A percentile compares a stretch with the other conserved stretches of the same genome.
Conservation (phyloP, 2,329 filamentous ascomycete genomes). For the Nemania sp. region DNA sequence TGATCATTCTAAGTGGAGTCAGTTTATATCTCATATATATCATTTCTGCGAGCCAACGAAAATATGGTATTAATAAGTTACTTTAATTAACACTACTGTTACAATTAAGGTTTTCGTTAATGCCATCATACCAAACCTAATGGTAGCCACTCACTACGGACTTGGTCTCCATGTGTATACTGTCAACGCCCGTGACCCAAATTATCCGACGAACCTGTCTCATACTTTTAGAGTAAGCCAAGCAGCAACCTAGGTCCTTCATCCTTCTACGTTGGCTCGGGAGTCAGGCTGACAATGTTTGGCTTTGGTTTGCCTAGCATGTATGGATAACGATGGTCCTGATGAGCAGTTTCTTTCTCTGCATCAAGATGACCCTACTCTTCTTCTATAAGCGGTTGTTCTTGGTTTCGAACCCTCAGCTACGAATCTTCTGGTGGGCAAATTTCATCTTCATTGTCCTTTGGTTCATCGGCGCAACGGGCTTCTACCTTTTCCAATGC, state of each 20-base stretch:
- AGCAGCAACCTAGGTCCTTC: neutral
- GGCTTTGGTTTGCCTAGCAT: slow-evolving; percentile 35
- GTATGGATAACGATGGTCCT: slow-evolving; percentile 48
- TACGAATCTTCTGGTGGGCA: slow-evolving; percentile 45
- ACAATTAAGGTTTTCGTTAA: slow-evolving; percentile 42
- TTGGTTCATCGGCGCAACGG: slow-evolving; percentile 46
- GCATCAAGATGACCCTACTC: slow-evolving; percentile 47
- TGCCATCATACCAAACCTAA: slow-evolving; percentile 46
- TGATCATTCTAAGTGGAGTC: slow-evolving; percentile 43
- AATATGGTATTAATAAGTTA: neutral
- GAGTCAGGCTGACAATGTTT: neutral
- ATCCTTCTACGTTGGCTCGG: neutral
- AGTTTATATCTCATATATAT: slow-evolving; percentile 26
- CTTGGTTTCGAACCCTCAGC: slow-evolving; percentile 37
- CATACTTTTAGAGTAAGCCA: slow-evolving; percentile 43
- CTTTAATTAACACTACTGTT: neutral
- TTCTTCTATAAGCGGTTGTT: slow-evolving; percentile 47
- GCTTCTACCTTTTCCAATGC: slow-evolving; percentile 47
- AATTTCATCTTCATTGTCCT: slow-evolving; percentile 44
- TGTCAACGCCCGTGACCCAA: slow-evolving; percentile 40
- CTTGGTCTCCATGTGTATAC: slow-evolving; percentile 43
- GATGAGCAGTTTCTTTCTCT: slow-evolving; percentile 45
- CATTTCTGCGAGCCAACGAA: neutral
- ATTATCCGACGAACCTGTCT: slow-evolving; percentile 44
- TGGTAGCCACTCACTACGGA: slow-evolving; percentile 45